phyloP scores from a whole-genome alignment of 2,329 filamentous ascomycete species.

The Volutella citrinella region DNA sequence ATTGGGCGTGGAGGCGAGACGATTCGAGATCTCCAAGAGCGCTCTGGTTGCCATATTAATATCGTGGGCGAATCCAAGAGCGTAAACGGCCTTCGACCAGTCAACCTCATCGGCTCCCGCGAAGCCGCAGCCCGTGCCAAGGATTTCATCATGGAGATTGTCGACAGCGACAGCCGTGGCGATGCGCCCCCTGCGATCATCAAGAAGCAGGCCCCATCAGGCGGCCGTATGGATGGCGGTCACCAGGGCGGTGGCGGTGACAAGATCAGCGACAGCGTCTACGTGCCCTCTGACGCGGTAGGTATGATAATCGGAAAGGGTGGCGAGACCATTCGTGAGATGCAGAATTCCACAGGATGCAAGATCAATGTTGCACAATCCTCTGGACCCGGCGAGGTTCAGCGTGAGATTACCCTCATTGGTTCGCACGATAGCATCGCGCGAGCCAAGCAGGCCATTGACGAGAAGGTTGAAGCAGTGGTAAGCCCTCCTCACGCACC shows the following conservation, averaged over 20 bases:
- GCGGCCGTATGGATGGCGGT: constrained; percentile 23
- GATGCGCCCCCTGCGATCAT: constrained; percentile 36
- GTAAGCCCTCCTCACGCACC: constrained; percentile 47
- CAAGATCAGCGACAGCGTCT: constrained; percentile 79
- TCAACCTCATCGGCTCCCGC: constrained; percentile 81
- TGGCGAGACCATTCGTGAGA: constrained; percentile 90
- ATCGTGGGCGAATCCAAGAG: constrained; percentile 93
- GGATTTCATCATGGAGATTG: constrained; percentile 88
- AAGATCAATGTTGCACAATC: constrained; percentile 92
- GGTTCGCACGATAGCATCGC: constrained; percentile 75
- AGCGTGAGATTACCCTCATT: constrained; percentile 83
- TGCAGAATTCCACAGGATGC: constrained; percentile 83
- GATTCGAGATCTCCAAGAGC: constrained; percentile 86
- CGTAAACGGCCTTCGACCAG: constrained; percentile 82
- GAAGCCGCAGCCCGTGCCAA: constrained; percentile 75
- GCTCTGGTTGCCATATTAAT: constrained; percentile 92
- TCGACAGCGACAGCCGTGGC: constrained; percentile 80
- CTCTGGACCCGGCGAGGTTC: constrained; percentile 70
- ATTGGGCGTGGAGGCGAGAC: constrained; percentile 93
- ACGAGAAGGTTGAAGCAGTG: constrained; percentile 88
- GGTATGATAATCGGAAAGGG: constrained; percentile 97
- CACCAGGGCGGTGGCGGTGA: constrained; percentile 46
- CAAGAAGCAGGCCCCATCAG: constrained; percentile 20
- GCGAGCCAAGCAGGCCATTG: constrained; percentile 78
- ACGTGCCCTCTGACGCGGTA: constrained; percentile 85